Percentiles rank a stretch among this genome's conserved stretches.
phyloP scores from a whole-genome alignment of 306 rosid species.

The Canavalia gladiata region DNA sequence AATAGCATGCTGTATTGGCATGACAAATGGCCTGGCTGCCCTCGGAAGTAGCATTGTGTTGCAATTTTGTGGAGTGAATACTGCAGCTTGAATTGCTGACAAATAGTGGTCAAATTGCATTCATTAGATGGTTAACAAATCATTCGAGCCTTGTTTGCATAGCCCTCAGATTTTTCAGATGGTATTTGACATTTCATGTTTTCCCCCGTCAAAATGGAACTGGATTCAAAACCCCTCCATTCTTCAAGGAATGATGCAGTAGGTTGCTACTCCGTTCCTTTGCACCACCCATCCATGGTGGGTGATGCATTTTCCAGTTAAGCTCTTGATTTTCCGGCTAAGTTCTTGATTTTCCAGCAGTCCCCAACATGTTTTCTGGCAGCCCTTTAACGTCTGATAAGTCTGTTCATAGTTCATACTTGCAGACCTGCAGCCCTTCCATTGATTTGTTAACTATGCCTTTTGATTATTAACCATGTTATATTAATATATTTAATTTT shows the following conservation, averaged over 20 bases:
- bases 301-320: neutral
- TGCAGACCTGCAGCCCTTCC: neutral
- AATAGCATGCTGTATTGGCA: neutral
- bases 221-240: neutral
- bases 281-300: neutral
- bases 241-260: neutral
- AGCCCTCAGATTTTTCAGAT: neutral
- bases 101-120: neutral
- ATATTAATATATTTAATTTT: neutral
- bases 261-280: neutral
- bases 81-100: neutral
- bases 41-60: neutral
- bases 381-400: neutral
- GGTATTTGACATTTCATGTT: slow-evolving; percentile 27
- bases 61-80: neutral
- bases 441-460: neutral
- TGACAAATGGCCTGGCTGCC: neutral
- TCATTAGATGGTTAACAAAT: neutral
- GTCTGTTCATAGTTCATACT: slow-evolving; percentile 16
- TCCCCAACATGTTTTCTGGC: neutral
- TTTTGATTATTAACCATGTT: neutral
- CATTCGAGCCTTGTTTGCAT: neutral
- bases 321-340: neutral
- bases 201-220: slow-evolving; percentile 4
- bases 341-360: neutral